phyloP scores from a whole-genome alignment of 1,284 basidiomycete species.

The Schizophyllum commune region DNA sequence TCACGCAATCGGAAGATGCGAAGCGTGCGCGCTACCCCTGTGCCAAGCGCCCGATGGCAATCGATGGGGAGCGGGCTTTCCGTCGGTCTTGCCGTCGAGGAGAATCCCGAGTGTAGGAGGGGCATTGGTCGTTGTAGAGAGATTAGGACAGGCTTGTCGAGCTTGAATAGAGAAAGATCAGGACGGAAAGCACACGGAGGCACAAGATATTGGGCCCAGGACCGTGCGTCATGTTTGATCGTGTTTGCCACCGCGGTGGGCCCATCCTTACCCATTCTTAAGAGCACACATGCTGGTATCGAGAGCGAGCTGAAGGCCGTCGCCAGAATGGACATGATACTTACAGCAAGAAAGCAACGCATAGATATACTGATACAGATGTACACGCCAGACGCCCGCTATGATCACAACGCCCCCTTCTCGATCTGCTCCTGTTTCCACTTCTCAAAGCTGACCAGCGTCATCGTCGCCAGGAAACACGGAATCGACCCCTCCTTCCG shows the following conservation, averaged over 20 bases:
- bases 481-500: conserved; percentile 66
- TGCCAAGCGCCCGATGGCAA: neutral
- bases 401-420: neutral
- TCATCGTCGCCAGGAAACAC: conserved; percentile 68
- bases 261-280: too few species aligned
- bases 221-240: too few species aligned
- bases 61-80: too few species aligned
- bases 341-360: neutral
- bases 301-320: too few species aligned
- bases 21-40: neutral
- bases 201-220: too few species aligned
- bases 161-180: too few species aligned
- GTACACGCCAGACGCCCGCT: neutral
- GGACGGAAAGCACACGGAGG: too few species aligned
- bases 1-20: neutral
- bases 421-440: conserved; percentile 27
- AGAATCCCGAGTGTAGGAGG: neutral
- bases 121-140: too few species aligned
- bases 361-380: neutral
- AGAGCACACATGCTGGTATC: too few species aligned
- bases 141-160: too few species aligned
- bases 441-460: conserved; percentile 65
- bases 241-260: too few species aligned
- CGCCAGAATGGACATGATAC: neutral
- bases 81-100: neutral